Conservation (phyloP, 192 early-diverging fungal genomes). For the Coemansia javaensis region DNA sequence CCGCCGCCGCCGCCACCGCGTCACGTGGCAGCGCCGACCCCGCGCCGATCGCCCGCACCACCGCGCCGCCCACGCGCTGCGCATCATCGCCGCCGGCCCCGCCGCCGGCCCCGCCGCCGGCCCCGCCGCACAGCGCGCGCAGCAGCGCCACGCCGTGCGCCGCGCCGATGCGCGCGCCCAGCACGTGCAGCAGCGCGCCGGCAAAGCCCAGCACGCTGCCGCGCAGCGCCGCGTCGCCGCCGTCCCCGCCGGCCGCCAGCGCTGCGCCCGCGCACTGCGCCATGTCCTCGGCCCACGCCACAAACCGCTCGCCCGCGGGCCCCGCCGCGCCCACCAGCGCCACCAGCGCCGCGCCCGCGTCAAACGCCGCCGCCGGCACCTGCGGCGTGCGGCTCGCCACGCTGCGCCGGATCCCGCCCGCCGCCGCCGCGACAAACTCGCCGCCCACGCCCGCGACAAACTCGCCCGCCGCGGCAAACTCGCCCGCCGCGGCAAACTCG, state of each 20-base stretch:
- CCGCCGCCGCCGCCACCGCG: slow-evolving; percentile 8
- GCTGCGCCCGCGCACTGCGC: no score
- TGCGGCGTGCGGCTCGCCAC: slow-evolving; percentile 25
- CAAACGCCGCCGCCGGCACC: slow-evolving; percentile 17
- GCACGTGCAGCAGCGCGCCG: slow-evolving; percentile 9
- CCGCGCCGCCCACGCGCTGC: slow-evolving; percentile 8
- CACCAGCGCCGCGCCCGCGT: slow-evolving; percentile 12
- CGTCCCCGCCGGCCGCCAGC: no score
- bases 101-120: no score
- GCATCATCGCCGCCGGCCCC: slow-evolving; percentile 1
- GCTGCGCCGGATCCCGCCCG: slow-evolving; percentile 10
- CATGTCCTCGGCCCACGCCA: slow-evolving; percentile 3
- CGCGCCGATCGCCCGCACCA: slow-evolving; percentile 9
- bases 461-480: no score
- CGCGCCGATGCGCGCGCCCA: slow-evolving; percentile 21
- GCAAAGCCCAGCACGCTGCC: slow-evolving; percentile 14
- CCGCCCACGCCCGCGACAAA: no score
- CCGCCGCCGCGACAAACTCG: slow-evolving; percentile 13
- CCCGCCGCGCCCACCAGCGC: slow-evolving; percentile 13
- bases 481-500: no score
- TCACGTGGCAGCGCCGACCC: slow-evolving; percentile 13
- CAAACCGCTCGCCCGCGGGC: no score
- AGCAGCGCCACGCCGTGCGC: slow-evolving; percentile 4
- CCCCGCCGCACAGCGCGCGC: no score
- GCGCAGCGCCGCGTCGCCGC: slow-evolving; percentile 12